Evolutionary conservation across 2,329 filamentous ascomycete species (phyloP).

Genomic region (Phialocephala subalpina): DNA sequence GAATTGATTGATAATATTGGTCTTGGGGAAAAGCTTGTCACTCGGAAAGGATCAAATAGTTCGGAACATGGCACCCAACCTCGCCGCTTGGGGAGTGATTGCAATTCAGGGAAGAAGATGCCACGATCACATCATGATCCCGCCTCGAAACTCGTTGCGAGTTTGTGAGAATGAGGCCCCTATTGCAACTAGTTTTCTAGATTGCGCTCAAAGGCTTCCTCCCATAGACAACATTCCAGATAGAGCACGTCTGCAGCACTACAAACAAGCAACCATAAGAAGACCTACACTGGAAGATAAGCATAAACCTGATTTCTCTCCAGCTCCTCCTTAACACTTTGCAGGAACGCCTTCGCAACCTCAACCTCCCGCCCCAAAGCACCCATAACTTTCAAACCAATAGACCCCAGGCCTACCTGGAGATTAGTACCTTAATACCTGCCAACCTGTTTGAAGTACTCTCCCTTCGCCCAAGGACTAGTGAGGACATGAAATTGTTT

Average conservation of each 20-base stretch:
- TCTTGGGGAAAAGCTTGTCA: too few species aligned
- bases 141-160: too few species aligned
- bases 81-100: too few species aligned
- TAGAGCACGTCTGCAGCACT: not conserved
- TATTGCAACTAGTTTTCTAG: not conserved
- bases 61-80: too few species aligned
- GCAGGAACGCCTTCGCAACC: slow-evolving; percentile 39
- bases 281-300: slow-evolving; percentile 25
- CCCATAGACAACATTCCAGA: not conserved
- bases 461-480: slow-evolving; percentile 37
- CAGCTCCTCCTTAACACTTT: slow-evolving; percentile 25
- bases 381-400: slow-evolving; percentile 36
- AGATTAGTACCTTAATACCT: slow-evolving; percentile 35
- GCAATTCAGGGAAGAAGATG: too few species aligned
- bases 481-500: slow-evolving; percentile 38
- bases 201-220: not conserved
- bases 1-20: too few species aligned
- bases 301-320: slow-evolving; percentile 24
- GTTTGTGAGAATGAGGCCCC: too few species aligned
- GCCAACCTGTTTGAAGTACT: slow-evolving; percentile 38
- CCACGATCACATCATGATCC: too few species aligned
- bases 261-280: not conserved
- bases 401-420: slow-evolving; percentile 27
- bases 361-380: slow-evolving; percentile 37
- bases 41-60: too few species aligned